Conservation (phyloP, 305 asterid species). For the Plantago lanceolata region DNA sequence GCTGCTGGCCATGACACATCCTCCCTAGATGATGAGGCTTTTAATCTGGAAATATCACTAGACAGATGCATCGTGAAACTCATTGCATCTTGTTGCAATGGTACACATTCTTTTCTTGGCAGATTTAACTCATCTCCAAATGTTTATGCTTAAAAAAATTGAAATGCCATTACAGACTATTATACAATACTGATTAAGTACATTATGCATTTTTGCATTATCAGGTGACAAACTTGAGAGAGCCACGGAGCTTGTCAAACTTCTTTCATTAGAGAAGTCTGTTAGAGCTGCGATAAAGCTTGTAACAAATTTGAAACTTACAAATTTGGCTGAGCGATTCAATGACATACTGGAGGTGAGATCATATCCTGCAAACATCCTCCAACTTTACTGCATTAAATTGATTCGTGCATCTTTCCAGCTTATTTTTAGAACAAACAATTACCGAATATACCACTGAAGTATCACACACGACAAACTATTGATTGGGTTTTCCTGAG, state of each 20-base stretch:
- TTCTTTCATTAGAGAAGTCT: constrained; percentile 76
- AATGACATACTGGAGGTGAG: constrained; percentile 79
- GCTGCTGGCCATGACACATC: constrained; percentile 56
- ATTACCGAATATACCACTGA: background rate
- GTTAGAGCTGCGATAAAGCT: constrained; percentile 90
- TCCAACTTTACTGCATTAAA: background rate
- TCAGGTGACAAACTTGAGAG: constrained; percentile 90
- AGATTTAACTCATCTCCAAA: background rate
- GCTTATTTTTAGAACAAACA: background rate
- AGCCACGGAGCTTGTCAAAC: constrained; percentile 91
- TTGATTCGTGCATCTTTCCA: background rate
- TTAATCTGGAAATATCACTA: constrained; percentile 66
- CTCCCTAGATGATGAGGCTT: constrained; percentile 83
- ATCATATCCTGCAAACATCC: constrained; percentile 14
- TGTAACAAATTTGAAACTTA: constrained; percentile 86
- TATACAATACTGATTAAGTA: background rate
- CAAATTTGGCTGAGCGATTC: constrained; percentile 93
- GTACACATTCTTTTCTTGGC: constrained; percentile 32
- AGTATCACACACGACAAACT: too few relatives aligned
- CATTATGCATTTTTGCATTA: background rate
- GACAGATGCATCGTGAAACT: constrained; percentile 95
- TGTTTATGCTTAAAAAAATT: background rate
- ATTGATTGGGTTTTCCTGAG: background rate
- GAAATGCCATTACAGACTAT: background rate
- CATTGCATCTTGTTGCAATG: constrained; percentile 86